These are phyloP conservation scores for Paratinospora sagittata DNA, from an alignment of 164 flowering plant species.

Conservation along the genomic window DNA sequence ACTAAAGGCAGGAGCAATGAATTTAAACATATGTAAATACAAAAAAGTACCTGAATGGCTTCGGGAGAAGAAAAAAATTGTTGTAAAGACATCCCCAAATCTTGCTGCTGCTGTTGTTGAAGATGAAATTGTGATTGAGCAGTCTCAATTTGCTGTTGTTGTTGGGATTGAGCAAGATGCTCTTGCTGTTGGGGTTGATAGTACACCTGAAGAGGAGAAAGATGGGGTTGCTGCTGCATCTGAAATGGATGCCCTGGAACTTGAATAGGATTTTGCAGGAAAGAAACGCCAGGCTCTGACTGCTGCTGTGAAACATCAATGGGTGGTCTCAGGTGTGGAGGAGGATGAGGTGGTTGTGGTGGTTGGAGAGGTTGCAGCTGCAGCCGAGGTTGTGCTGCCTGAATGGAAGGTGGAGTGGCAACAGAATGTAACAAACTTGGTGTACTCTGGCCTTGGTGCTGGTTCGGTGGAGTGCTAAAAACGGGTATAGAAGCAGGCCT, in stretches of 20 bases:
- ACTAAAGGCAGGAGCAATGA: not conserved
- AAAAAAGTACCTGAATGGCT: conserved; percentile 76
- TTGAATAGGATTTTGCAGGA: conserved; percentile 50
- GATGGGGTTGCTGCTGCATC: conserved; percentile 58
- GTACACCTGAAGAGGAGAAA: conserved; percentile 46
- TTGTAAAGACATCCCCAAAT: conserved; percentile 59
- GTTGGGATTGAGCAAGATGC: conserved; percentile 34
- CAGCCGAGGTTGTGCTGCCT: conserved; percentile 43
- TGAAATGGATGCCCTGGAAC: conserved; percentile 54
- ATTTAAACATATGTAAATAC: not conserved
- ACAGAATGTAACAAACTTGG: conserved; percentile 37
- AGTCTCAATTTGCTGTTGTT: conserved; percentile 42
- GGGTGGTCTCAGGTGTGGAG: conserved; percentile 68
- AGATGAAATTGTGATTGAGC: conserved; percentile 31
- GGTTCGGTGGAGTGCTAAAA: conserved; percentile 37
- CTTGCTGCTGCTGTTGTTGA: conserved; percentile 57
- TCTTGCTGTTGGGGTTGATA: conserved; percentile 60
- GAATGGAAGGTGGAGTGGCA: conserved; percentile 37
- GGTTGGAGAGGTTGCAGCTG: conserved; percentile 87
- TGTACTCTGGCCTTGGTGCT: conserved; percentile 47
- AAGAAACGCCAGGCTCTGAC: conserved; percentile 49
- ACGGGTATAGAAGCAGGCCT: conserved; percentile 55
- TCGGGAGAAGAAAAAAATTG: conserved; percentile 80
- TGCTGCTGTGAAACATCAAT: conserved; percentile 47
- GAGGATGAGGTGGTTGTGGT: conserved; percentile 67